Evolutionary conservation across 2,329 filamentous ascomycete species (phyloP).

Genomic region (Aspergillus sp.): DNA sequence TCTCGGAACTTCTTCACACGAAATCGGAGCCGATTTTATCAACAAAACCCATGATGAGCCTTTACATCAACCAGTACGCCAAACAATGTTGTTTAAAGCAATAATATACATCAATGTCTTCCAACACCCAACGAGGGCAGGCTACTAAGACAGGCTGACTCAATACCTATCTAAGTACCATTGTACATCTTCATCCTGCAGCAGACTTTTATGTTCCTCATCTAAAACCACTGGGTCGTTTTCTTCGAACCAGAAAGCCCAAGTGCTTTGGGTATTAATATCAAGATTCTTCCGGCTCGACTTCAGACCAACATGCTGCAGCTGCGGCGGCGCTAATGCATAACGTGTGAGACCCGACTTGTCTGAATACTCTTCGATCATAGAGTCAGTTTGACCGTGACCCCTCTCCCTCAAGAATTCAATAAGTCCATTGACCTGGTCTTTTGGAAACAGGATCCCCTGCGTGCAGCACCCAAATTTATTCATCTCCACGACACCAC

Average conservation of each 20-base stretch:
- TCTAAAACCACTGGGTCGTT: slow-evolving; percentile 20
- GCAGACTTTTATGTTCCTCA: slow-evolving; percentile 18
- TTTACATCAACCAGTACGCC: too few relatives aligned
- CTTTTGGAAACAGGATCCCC: slow-evolving; percentile 30
- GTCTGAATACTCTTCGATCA: slow-evolving; percentile 28
- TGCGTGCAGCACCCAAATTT: slow-evolving; percentile 34
- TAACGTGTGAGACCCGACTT: slow-evolving; percentile 8
- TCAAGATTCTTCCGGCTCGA: slow-evolving; percentile 27
- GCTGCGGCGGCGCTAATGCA: slow-evolving; percentile 23
- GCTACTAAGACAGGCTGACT: too few relatives aligned
- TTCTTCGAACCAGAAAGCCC: slow-evolving; percentile 30
- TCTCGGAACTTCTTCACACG: too few relatives aligned
- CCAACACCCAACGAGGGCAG: too few relatives aligned
- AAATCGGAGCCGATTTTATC: too few relatives aligned
- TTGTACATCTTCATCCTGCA: slow-evolving; percentile 8
- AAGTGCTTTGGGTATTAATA: slow-evolving; percentile 27
- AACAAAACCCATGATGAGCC: too few relatives aligned
- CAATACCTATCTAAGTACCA: neutral
- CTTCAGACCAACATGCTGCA: slow-evolving; percentile 29
- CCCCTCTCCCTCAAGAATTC: slow-evolving; percentile 14
- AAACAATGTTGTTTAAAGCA: too few relatives aligned
- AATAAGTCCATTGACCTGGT: slow-evolving; percentile 19
- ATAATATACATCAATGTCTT: too few relatives aligned
- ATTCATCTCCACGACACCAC: slow-evolving; percentile 27
- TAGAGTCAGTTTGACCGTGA: slow-evolving; percentile 24